A percentile compares a stretch with the other conserved stretches of the same genome.
Conservation (phyloP, 139 green algal genomes). For the Mesotaenium endlicherianum region DNA sequence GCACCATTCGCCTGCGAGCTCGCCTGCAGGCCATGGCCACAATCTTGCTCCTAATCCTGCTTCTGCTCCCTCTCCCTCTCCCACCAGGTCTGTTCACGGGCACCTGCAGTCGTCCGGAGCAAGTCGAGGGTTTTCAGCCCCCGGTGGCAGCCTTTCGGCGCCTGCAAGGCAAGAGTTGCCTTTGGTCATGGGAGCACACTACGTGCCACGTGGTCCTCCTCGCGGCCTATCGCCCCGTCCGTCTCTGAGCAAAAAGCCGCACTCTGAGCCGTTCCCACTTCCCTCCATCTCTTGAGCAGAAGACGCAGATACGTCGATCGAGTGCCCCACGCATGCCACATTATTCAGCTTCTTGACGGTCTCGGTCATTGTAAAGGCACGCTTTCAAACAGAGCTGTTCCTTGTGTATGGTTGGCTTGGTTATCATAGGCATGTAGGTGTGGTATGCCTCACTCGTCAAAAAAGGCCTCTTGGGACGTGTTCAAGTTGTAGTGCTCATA, state of each 20-base stretch:
- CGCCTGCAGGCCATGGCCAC: background rate
- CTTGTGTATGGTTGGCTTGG: no score
- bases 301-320: no score
- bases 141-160: background rate
- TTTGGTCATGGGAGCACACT: slow-evolving; percentile 6
- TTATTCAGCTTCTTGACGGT: no score
- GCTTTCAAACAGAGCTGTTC: no score
- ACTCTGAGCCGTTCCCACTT: background rate
- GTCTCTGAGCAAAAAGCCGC: background rate
- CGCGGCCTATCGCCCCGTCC: background rate
- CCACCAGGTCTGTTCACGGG: background rate
- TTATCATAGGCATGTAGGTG: no score
- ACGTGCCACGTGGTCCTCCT: background rate
- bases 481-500: no score
- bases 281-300: slow-evolving; percentile 4
- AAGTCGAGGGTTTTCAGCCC: background rate
- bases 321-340: no score
- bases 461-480: no score
- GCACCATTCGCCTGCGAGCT: background rate
- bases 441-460: no score
- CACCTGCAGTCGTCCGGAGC: background rate
- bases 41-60: background rate
- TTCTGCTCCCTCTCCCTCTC: background rate
- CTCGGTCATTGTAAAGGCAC: no score
- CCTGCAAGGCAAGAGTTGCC: no score